Evolutionary conservation across 1,284 basidiomycete genomes (phyloP).

Genomic region (Meira miltonrushii): DNA sequence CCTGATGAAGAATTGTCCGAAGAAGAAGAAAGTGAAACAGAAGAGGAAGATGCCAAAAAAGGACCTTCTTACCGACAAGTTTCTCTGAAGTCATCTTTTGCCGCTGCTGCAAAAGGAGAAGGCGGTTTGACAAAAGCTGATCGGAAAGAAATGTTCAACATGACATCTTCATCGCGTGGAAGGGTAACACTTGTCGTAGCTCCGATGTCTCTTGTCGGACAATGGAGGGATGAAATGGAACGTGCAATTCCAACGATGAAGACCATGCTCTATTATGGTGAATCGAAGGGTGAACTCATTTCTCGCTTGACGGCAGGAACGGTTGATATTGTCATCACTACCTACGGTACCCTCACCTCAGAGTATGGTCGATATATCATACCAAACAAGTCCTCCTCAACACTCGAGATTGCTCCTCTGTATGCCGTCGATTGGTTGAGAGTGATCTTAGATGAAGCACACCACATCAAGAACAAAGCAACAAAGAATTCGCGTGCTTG

Average conservation of each 20-base stretch:
- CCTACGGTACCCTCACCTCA: constrained; percentile 62
- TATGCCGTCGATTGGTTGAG: constrained; percentile 47
- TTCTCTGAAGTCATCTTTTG: constrained; percentile 38
- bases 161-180: constrained; percentile 22
- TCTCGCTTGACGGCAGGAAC: constrained; percentile 58
- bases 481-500: constrained; percentile 91
- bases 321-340: constrained; percentile 75
- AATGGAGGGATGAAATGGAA: constrained; percentile 84
- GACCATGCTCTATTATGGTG: constrained; percentile 61
- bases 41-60: constrained; percentile 14
- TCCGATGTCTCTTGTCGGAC: constrained; percentile 80
- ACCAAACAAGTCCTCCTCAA: too few species aligned
- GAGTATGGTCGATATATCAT: constrained; percentile 32
- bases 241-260: constrained; percentile 48
- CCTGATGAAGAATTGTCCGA: constrained; percentile 18
- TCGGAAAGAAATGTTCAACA: constrained; percentile 19
- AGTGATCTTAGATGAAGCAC: constrained; percentile 73
- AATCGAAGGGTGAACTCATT: constrained; percentile 70
- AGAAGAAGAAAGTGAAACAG: constrained; percentile 14
- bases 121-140: constrained; percentile 10
- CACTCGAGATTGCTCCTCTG: constrained; percentile 29
- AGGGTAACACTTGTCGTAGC: constrained; percentile 78
- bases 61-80: constrained; percentile 21
- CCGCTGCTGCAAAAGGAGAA: constrained; percentile 13
- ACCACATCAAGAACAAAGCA: constrained; percentile 90